Evolutionary conservation across 306 rosid species (phyloP).

Genomic region (Castanopsis chinensis): DNA sequence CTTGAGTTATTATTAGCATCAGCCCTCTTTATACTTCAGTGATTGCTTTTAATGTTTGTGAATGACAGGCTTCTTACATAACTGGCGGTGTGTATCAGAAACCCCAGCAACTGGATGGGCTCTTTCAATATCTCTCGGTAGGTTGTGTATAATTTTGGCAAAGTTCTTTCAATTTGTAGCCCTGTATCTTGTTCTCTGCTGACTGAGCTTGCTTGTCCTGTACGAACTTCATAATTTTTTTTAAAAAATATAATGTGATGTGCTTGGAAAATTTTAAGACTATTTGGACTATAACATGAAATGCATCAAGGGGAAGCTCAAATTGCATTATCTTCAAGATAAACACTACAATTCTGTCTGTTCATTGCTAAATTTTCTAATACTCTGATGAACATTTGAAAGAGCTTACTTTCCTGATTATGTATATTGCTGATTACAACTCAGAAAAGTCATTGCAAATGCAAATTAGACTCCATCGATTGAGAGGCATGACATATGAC

Average conservation of each 20-base stretch:
- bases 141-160: conserved; percentile 14
- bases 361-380: not conserved
- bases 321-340: not conserved
- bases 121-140: conserved; percentile 92
- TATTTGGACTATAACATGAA: not conserved
- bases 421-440: not conserved
- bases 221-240: not conserved
- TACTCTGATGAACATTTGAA: not conserved
- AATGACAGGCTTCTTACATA: conserved; percentile 80
- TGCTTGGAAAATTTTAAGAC: not conserved
- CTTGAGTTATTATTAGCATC: conserved; percentile 6
- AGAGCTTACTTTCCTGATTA: not conserved
- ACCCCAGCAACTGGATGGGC: conserved; percentile 83
- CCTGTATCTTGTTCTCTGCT: not conserved
- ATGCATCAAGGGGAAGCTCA: not conserved
- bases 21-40: conserved; percentile 15
- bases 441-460: no score
- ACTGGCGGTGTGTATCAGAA: conserved; percentile 91
- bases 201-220: not conserved
- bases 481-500: no score
- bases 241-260: not conserved
- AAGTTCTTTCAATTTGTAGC: not conserved
- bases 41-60: conserved; percentile 28
- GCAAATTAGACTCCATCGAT: not conserved
- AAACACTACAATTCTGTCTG: not conserved